phyloP scores from a whole-genome alignment of 306 rosid genomes.

The Cucumis sativus region DNA sequence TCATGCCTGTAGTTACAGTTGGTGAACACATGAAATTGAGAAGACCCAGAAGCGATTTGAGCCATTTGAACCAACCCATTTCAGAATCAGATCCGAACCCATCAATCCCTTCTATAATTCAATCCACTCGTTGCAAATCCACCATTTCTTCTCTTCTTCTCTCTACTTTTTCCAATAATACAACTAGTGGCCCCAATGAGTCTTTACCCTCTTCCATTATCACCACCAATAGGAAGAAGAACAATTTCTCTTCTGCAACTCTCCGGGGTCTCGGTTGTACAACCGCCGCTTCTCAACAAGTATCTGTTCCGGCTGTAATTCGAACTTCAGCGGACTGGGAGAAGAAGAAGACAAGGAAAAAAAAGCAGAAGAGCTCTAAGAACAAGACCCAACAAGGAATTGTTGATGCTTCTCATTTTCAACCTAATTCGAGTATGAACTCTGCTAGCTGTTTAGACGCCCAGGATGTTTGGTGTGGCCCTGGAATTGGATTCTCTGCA shows the following conservation, averaged over 20 bases:
- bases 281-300: conserved; percentile 64
- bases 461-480: conserved; percentile 97
- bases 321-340: conserved; percentile 77
- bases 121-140: conserved; percentile 63
- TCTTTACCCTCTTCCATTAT: conserved; percentile 17
- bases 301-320: conserved; percentile 76
- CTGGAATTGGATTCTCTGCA: conserved; percentile 73
- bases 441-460: conserved; percentile 43
- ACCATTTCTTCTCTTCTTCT: conserved; percentile 70
- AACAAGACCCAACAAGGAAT: conserved; percentile 24
- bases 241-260: conserved; percentile 41
- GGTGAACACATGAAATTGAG: conserved; percentile 52
- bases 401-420: conserved; percentile 26
- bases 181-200: conserved; percentile 20
- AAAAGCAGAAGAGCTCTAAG: conserved; percentile 23
- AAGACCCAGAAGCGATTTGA: conserved; percentile 46
- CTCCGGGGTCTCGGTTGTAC: conserved; percentile 80
- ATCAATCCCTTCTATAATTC: conserved; percentile 34
- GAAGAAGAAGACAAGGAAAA: conserved; percentile 45
- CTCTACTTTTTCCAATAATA: conserved; percentile 41
- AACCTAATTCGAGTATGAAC: conserved; percentile 10
- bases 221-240: conserved; percentile 38
- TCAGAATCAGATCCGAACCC: conserved; percentile 50
- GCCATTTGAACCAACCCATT: conserved; percentile 35
- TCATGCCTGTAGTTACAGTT: conserved; percentile 43